These are phyloP conservation scores for Colletotrichum simmondsii DNA, from an alignment of 2,329 filamentous ascomycete species.

Conservation along the genomic window DNA sequence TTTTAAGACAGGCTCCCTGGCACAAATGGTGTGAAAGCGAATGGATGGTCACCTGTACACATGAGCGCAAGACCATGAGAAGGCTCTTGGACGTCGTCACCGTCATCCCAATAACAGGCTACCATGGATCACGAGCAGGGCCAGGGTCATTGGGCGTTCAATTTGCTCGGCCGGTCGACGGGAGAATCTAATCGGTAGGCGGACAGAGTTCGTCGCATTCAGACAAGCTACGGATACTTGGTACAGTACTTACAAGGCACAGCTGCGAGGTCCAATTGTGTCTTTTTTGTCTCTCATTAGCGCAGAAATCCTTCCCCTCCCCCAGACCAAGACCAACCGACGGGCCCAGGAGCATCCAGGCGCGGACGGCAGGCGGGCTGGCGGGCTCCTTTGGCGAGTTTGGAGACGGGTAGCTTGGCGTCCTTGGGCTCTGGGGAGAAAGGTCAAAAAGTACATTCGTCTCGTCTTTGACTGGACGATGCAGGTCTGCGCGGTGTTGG, in stretches of 20 bases:
- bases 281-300: background rate
- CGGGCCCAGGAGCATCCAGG: conserved; percentile 27
- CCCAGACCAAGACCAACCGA: conserved; percentile 26
- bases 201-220: background rate
- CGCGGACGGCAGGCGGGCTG: conserved; percentile 11
- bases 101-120: conserved; percentile 27
- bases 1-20: conserved; percentile 14
- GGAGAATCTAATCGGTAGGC: background rate
- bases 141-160: background rate
- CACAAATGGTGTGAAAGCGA: conserved; percentile 16
- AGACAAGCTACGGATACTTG: background rate
- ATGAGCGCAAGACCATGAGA: background rate
- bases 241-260: no score
- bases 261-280: background rate
- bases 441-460: background rate
- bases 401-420: background rate
- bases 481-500: conserved; percentile 3
- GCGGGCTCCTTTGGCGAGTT: background rate
- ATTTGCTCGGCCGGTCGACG: conserved; percentile 9
- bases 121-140: conserved; percentile 23
- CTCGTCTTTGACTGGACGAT: conserved; percentile 10
- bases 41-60: conserved; percentile 1
- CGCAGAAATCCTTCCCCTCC: background rate
- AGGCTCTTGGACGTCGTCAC: conserved; percentile 34
- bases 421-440: background rate